These are phyloP conservation scores for Sugiyamaella marilandica DNA, from an alignment of 805 yeast genomes.

Conservation along the genomic window DNA sequence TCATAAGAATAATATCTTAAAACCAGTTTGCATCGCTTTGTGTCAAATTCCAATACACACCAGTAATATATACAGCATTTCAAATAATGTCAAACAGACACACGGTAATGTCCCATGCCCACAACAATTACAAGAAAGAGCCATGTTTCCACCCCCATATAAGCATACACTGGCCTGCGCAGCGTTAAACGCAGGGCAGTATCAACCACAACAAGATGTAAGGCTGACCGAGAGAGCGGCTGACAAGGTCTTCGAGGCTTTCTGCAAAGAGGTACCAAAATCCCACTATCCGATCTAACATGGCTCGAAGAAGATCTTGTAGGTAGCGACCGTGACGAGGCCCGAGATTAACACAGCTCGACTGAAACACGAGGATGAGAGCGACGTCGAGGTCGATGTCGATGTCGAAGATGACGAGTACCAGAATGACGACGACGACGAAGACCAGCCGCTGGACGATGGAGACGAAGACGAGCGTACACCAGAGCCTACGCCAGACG, in stretches of 20 bases:
- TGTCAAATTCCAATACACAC: no score
- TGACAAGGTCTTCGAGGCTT: not conserved
- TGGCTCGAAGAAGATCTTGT: not conserved
- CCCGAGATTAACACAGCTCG: slow-evolving; percentile 19
- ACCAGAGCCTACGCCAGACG: slow-evolving; percentile 20
- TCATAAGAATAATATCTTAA: no score
- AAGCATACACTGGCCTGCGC: no score
- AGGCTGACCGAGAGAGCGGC: no score
- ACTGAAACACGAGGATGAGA: slow-evolving; percentile 32
- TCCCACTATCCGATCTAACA: slow-evolving; percentile 1
- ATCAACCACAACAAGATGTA: no score
- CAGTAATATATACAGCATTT: not conserved
- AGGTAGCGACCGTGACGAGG: not conserved
- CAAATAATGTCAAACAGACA: not conserved
- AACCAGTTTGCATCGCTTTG: no score
- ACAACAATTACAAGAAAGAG: no score
- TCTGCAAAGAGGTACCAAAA: not conserved
- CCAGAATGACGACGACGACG: slow-evolving; percentile 9
- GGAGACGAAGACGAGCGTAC: slow-evolving; percentile 22
- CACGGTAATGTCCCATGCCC: no score
- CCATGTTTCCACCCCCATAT: no score
- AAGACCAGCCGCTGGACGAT: slow-evolving; percentile 26
- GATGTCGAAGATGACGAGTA: slow-evolving; percentile 16
- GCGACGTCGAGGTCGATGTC: slow-evolving; percentile 27
- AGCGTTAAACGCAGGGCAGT: no score